A percentile compares a stretch with the other conserved stretches of the same genome.
Evolutionary conservation across 306 rosid genomes (phyloP).

Genomic region (Comarum palustre): DNA sequence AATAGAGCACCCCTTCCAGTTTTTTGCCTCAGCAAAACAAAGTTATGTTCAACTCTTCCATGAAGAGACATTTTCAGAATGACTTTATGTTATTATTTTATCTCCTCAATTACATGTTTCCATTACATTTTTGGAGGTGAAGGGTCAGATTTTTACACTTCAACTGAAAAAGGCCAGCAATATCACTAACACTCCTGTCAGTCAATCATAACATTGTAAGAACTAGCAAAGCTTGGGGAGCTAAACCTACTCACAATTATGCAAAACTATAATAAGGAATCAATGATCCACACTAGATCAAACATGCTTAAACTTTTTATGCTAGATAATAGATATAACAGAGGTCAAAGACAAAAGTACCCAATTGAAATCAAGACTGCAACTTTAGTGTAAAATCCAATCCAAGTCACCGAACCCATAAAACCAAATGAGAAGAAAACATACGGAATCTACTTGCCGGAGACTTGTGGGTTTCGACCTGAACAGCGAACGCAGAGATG

Average conservation of each 20-base stretch:
- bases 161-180: not conserved
- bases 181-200: not conserved
- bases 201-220: not conserved
- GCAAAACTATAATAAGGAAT: not conserved
- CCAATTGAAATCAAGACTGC: not conserved
- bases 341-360: not conserved
- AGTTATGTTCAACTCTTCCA: not conserved
- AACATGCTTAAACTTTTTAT: not conserved
- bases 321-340: too few relatives aligned
- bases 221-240: not conserved
- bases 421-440: conserved; percentile 1
- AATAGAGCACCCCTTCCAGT: not conserved
- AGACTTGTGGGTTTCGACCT: not conserved
- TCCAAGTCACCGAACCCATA: conserved; percentile 5
- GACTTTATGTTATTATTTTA: not conserved
- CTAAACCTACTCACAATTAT: conserved; percentile 1
- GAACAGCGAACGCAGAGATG: not conserved
- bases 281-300: not conserved
- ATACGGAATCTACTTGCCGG: not conserved
- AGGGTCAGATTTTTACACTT: not conserved
- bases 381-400: not conserved
- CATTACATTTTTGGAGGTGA: not conserved
- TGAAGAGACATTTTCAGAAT: not conserved
- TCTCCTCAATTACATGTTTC: not conserved
- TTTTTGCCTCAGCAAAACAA: not conserved